phyloP scores from a whole-genome alignment of 2,329 filamentous ascomycete genomes.

The Penicillium digitatum region DNA sequence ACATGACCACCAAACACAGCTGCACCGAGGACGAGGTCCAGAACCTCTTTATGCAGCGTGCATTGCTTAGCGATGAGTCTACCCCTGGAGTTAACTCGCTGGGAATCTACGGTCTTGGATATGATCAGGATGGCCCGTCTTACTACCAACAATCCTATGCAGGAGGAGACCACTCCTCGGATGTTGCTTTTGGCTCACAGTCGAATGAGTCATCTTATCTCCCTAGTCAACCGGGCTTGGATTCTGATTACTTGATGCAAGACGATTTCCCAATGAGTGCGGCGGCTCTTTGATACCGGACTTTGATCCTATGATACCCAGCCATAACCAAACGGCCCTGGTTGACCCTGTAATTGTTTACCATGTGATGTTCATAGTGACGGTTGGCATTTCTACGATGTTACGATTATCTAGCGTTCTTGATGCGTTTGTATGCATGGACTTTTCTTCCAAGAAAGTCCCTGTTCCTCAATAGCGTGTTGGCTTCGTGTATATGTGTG shows the following conservation, averaged over 20 bases:
- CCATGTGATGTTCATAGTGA: conserved; percentile 24
- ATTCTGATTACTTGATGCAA: conserved; percentile 29
- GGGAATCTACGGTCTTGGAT: conserved; percentile 38
- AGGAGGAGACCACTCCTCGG: not conserved
- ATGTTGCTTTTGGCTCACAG: conserved; percentile 7
- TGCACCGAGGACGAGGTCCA: conserved; percentile 40
- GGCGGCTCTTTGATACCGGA: too few species aligned
- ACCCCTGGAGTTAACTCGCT: conserved; percentile 27
- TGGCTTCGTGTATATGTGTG: not conserved
- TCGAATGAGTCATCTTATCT: conserved; percentile 2
- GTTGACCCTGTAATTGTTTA: conserved; percentile 37
- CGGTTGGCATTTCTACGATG: conserved; percentile 1
- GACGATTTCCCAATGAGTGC: conserved; percentile 3
- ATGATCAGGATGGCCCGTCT: conserved; percentile 24
- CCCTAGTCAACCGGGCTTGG: conserved; percentile 1
- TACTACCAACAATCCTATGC: conserved; percentile 14
- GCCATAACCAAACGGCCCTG: conserved; percentile 30
- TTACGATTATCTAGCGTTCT: conserved; percentile 3
- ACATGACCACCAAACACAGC: conserved; percentile 49
- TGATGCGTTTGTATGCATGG: not conserved
- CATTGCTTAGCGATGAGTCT: conserved; percentile 32
- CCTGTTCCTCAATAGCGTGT: not conserved
- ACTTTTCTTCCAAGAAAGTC: not conserved
- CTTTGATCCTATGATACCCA: conserved; percentile 26
- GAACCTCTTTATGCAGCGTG: conserved; percentile 40